Base-by-base conservation (phyloP, 257 asterid genomes). In the Solanum chiquidenum region DNA sequence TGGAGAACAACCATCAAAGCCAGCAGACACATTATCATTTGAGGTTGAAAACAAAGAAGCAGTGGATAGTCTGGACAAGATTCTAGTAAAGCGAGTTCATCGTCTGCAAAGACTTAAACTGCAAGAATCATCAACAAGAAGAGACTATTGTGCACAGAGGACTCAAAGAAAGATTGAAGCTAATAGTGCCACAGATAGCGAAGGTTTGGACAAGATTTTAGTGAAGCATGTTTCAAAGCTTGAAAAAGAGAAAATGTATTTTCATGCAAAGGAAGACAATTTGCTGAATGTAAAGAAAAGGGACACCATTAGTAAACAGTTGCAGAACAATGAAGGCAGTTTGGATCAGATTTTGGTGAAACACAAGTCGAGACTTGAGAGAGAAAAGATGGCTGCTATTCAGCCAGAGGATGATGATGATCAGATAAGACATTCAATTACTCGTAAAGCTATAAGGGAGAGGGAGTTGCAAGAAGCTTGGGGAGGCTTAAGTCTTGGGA, bases 401-500 rank as follows among this genome's bases (percentile, higher is more conserved):
- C 88, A 83, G 75, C 90, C 86, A 62, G 86, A 87, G 18, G 91
- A 90, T 34, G 91, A 88, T 44, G 64, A 55, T 44, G 72, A 85
- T 77, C 87, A 86, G 87, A 38, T 87, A 14, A 90, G 88, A 40
- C 90, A 90, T 83, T 93, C 94, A 46, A 89, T 91, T 89, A 86
- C 93, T 86, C 94, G 98, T 25, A 87, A 93, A 87, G 94, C 91
- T 86, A 98, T 95, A 37, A 92, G 97, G 89, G 98, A 97, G 87
- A 92, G 73, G 88, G 98, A 97, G 92, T 40, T 94, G 88, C 94
- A 93, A 88, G 96, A 91, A 82, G 94, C 96, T 29, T 97, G 99
- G 98, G 98, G 98, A 85, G 98, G 98, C 27, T 88, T 97, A 92
- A 94, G 98, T 91, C 91, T 96, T 9, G 99, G 98, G 66, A 94